A percentile compares a stretch with the other conserved stretches of the same genome.
phyloP scores from a whole-genome alignment of 2,329 filamentous ascomycete genomes.

The Apiospora aurea region DNA sequence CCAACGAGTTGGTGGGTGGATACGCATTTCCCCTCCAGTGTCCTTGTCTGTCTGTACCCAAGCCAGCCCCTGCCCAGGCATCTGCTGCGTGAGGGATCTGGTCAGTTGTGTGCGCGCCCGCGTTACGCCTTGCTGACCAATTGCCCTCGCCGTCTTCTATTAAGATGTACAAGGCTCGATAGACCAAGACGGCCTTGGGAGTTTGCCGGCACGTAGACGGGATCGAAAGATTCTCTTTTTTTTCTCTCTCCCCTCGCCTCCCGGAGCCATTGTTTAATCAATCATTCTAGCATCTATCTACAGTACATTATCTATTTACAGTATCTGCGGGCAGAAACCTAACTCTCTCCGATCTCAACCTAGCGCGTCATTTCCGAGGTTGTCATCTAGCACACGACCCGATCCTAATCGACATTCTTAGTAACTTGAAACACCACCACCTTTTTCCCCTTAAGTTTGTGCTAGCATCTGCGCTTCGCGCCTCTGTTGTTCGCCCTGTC shows the following conservation, averaged over 20 bases:
- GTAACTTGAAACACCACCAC: conserved; percentile 22
- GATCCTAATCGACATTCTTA: conserved; percentile 19
- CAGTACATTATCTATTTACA: neutral
- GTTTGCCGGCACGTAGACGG: neutral
- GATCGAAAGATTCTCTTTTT: neutral
- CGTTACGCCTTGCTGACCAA: neutral
- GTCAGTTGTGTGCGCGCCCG: neutral
- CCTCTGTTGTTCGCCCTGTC: conserved; percentile 20
- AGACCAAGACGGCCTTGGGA: too few relatives aligned
- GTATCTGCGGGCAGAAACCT: neutral
- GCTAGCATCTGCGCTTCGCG: conserved; percentile 20
- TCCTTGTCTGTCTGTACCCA: neutral
- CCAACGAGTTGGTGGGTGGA: conserved; percentile 2
- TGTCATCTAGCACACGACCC: conserved; percentile 9
- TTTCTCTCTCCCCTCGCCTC: neutral
- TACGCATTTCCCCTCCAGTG: conserved; percentile 13
- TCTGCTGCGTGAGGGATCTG: neutral
- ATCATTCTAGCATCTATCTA: neutral
- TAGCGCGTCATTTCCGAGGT: conserved; percentile 17
- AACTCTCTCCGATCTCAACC: conserved; percentile 10
- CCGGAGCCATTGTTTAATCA: neutral
- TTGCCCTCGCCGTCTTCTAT: neutral
- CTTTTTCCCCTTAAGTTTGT: conserved; percentile 16
- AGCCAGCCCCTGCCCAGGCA: neutral
- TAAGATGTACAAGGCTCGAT: too few relatives aligned